phyloP scores from a whole-genome alignment of 768 basidiomycete genomes.

The Mycena pura region DNA sequence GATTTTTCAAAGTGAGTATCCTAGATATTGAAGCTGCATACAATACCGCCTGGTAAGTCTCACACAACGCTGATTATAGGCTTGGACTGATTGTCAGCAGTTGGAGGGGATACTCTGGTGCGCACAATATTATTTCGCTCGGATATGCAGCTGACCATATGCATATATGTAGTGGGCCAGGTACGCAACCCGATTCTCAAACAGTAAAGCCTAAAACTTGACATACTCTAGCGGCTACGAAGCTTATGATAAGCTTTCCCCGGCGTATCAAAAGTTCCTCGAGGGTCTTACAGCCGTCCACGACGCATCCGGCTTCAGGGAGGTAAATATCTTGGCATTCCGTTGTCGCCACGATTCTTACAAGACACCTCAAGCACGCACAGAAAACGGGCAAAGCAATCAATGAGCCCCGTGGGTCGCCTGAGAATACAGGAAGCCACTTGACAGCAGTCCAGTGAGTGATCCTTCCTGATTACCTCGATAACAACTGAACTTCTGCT shows the following conservation, averaged over 20 bases:
- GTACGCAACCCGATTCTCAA: constrained; percentile 21
- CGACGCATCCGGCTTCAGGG: constrained; percentile 49
- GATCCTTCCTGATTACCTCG: background rate
- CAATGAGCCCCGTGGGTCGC: constrained; percentile 55
- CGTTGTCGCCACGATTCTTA: background rate
- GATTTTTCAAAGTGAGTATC: background rate
- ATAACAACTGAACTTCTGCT: background rate
- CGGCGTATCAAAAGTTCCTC: constrained; percentile 57
- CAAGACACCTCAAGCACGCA: constrained; percentile 35
- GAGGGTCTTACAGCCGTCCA: constrained; percentile 66
- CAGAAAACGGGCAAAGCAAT: constrained; percentile 36
- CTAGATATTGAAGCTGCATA: constrained; percentile 50
- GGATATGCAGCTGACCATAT: too few species aligned
- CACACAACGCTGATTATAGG: background rate
- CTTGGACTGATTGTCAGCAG: constrained; percentile 23
- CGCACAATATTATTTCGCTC: too few species aligned
- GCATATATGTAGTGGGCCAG: constrained; percentile 45
- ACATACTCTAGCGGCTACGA: constrained; percentile 54
- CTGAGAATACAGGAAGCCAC: constrained; percentile 55
- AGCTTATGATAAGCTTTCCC: constrained; percentile 69
- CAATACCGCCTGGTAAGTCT: constrained; percentile 41
- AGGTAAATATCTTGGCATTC: constrained; percentile 31
- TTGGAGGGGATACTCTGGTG: constrained; percentile 52
- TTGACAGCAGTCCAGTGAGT: constrained; percentile 59
- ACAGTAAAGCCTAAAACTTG: background rate